Evolutionary conservation across 1,139 yeast genomes (phyloP), one percentile per base, ranked within the genome.

Genomic region (Tardiomyces blankii): DNA sequence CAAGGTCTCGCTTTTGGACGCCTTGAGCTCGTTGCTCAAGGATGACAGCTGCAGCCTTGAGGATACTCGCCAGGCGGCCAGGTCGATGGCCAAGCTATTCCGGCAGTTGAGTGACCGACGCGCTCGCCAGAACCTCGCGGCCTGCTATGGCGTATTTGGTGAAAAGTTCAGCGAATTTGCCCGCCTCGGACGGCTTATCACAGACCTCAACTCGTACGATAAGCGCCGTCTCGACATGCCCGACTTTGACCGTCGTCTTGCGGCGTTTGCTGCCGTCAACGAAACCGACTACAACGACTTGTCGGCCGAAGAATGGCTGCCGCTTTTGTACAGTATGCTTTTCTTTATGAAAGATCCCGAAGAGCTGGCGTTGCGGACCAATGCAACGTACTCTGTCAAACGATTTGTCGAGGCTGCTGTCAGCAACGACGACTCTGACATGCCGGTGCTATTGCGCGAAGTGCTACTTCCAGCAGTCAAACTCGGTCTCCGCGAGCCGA

Each of bases 311-410:
- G 88, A 87, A 56, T 93, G 98, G 98, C 57, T 76, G 8, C 96
- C 96, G 2, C 58, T 93, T 2, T 50, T 91, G 38, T 75, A 82
- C 60, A 76, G 80, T 49, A 73, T 79, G 49, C 69, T 91, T 40
- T 88, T 68, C 58, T 85, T 77, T 60, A 75, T 91, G 48, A 80
- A 80, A 49, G 95, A 87, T 57, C 81, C 79, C 35, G 81, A 78
- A 19, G 99, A 91, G 61, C 70, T 84, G 48, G 82, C 95, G 0
- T 68, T 91, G 46, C 74, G 97, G 62, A 75, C 86, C 0, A 87
- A 84, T 58, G 87, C 96, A 1, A 68, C 86, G 0, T 81, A 75
- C 55, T 66, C 81, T 1, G 62, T 91, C 51, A 73, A 72, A 48
- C 70, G 83, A 43, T 87, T 80, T 59, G 67, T 86, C 44, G 95